Conservation (phyloP, 768 basidiomycete species). For the Cyclocybe cylindracea region DNA sequence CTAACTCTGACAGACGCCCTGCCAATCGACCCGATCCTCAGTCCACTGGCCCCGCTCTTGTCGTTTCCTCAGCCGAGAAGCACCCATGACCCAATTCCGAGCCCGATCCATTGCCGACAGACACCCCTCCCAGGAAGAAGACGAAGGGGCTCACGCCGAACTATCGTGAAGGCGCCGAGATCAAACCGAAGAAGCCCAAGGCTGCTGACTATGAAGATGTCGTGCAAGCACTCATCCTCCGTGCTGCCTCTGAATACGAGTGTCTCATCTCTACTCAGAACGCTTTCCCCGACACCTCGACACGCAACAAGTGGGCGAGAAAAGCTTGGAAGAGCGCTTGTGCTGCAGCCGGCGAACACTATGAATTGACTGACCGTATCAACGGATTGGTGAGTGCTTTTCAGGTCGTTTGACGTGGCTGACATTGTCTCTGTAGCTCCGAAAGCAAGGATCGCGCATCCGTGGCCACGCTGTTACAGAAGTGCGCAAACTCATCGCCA, state of each 20-base stretch:
- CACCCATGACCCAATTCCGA: too few species aligned
- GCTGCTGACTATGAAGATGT: constrained; percentile 13
- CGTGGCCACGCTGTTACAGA: constrained; percentile 5
- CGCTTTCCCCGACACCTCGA: constrained; percentile 10
- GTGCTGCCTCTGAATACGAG: constrained; percentile 15
- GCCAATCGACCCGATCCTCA: too few species aligned
- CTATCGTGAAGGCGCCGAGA: not conserved
- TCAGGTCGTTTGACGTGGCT: not conserved
- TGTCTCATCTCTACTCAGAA: constrained; percentile 5
- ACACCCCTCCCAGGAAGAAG: too few species aligned
- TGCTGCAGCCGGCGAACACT: constrained; percentile 1
- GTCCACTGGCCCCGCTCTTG: too few species aligned
- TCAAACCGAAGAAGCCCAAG: constrained; percentile 8
- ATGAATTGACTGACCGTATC: constrained; percentile 6
- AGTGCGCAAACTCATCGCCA: not conserved
- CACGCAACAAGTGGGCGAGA: constrained; percentile 11
- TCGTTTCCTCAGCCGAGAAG: too few species aligned
- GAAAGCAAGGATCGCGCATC: constrained; percentile 7
- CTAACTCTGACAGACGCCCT: too few species aligned
- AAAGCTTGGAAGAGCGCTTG: constrained; percentile 9
- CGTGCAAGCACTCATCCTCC: constrained; percentile 6
- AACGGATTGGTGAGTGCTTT: constrained; percentile 7
- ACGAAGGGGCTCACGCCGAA: too few species aligned
- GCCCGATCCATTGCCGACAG: too few species aligned
- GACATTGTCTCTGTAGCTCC: constrained; percentile 3